Base-by-base conservation (phyloP, 139 green algal species). In the Tetradesmus lagerheimii region DNA sequence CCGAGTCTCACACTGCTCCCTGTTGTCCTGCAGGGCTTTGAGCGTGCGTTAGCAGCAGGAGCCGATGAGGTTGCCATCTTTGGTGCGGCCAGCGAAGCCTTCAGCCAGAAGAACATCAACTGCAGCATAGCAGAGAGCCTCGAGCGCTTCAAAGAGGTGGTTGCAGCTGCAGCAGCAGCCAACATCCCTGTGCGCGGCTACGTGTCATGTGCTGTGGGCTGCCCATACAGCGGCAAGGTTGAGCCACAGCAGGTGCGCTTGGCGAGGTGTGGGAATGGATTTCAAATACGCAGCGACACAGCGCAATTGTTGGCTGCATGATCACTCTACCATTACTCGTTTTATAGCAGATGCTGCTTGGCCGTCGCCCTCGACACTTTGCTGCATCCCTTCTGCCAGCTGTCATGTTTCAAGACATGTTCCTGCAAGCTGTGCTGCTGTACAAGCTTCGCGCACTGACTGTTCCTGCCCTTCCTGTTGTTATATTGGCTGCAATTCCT, bases 31-130 rank as follows among this genome's bases (percentile, higher is more conserved):
- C 94, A 99, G 95, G 97, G 97, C 25, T 95, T 98, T 79, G 85
- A 97, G 64, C 92, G 93, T 16, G 97, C 97, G 15, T 29, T 98
- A 23, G 87, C 86, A 53, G 95, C 97, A 0, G 96, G 97, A 0
- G 97, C 94, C 1, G 89, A 92, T 23, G 96, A 99, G 85, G 96
- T 99, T 25, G 97, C 97, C 16, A 96, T 99, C 18, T 99, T 99
- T 90, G 95, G 93, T 0, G 93, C 97, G 25, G 96, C 97, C 39
- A 95, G 93, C 16, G 96, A 99, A 83, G 93, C 95, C 4, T 99
- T 99, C 92, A 96, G 91, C 83, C 83, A 92, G 39, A 94, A 92
- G 27, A 99, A 99, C 94, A 95, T 97, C 80, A 99, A 99, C 89
- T 98, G 94, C 92, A 93, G 86, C 76, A 94, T 98, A 43, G 90